Base-by-base conservation (phyloP, 768 basidiomycete genomes). In the Amanita subjunquillea region DNA sequence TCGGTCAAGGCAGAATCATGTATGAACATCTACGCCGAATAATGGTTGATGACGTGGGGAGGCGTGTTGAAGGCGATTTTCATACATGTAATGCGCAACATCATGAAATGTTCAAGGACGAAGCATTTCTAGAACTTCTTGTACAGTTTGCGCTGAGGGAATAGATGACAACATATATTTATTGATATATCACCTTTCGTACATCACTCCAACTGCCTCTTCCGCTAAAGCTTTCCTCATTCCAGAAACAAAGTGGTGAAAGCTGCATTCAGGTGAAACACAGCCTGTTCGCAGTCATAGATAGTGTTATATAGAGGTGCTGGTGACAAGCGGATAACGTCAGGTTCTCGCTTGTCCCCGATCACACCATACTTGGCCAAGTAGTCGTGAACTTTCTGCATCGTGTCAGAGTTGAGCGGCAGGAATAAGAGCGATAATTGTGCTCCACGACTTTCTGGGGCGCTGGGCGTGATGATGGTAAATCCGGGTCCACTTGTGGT, bases 251-350 rank as follows among this genome's bases (percentile, higher is more conserved):
- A 49, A 37, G 51, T 54, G 51, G 69, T 67, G 47, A 88, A 68
- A 9, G 72, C 80, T 51, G 78, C 70, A 48, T 91, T 83, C 23
- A 97, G 62, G 54, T 75, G 77, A 54, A 66, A 65, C 12, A 77
- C 89, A 9, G 84, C 89, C 50, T 73, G 69, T 59, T 87, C 77
- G 55, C 87, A 87, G 59, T 99, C 96, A 58, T 71, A 68, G 58
- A 82, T 72, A 10, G 85, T 84, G 64, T 87, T 96, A 67, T 97
- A 99, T 63, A 98, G 69, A 32, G 94, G 87, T 13, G 76, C 75
- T 44, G 94, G 93, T 56, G 91, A 79, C 42, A 98, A 69, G 8
- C 96, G 79, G 59, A 99, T 93, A 48, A 98, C 91, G 62, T 91
- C 87, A 25, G 96, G 95, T 60, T 83, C 71, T 61, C 96, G 73